These are phyloP conservation scores for Lagenaria siceraria DNA, from an alignment of 306 rosid species.

Conservation along the genomic window DNA sequence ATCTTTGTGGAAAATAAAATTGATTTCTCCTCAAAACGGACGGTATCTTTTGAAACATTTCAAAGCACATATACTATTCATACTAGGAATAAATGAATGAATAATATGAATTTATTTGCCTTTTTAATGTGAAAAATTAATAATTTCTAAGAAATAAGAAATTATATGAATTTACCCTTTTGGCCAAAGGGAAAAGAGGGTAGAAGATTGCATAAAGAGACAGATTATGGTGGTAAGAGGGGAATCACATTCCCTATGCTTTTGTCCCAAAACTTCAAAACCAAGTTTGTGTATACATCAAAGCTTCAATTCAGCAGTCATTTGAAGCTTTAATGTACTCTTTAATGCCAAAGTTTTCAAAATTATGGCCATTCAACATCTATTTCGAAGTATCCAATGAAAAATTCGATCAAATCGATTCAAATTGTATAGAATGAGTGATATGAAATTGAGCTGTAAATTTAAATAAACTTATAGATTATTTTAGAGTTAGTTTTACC, in stretches of 20 bases:
- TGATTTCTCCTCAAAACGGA: too few species aligned
- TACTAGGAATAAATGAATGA: too few species aligned
- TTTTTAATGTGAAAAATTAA: too few species aligned
- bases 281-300: neutral
- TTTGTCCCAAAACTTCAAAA: constrained; percentile 2
- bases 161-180: neutral
- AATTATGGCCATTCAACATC: neutral
- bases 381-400: neutral
- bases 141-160: neutral
- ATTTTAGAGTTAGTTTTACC: too few species aligned
- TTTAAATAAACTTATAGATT: too few species aligned
- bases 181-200: neutral
- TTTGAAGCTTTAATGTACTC: neutral
- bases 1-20: too few species aligned
- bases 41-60: too few species aligned
- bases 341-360: neutral
- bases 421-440: neutral
- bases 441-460: neutral
- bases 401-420: neutral
- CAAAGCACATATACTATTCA: too few species aligned
- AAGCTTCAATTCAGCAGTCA: neutral
- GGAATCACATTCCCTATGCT: constrained; percentile 1
- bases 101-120: too few species aligned
- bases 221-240: neutral
- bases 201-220: neutral